Evolutionary conservation across 768 basidiomycete species (phyloP).

Genomic region (Russula ochroleuca): DNA sequence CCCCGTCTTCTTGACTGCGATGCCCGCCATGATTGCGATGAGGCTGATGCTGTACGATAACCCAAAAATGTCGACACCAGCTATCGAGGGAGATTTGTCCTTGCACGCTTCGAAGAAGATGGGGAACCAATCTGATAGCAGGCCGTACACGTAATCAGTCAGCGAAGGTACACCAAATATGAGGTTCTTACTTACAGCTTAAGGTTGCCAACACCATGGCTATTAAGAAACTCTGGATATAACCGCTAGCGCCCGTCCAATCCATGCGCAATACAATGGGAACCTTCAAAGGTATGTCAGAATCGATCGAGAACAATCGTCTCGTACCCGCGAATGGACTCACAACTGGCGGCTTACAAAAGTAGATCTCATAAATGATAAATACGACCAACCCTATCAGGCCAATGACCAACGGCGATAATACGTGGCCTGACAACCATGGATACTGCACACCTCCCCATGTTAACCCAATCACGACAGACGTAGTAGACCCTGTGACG

Average conservation of each 20-base stretch:
- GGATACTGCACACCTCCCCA: constrained; percentile 43
- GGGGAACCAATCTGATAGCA: constrained; percentile 38
- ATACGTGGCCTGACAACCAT: constrained; percentile 40
- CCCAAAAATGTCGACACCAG: constrained; percentile 38
- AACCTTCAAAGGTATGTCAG: constrained; percentile 29
- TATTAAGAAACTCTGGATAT: constrained; percentile 35
- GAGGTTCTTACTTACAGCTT: constrained; percentile 1
- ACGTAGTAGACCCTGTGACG: constrained; percentile 33
- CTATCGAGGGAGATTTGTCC: constrained; percentile 36
- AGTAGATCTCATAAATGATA: constrained; percentile 36
- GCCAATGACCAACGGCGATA: constrained; percentile 43
- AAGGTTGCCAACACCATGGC: constrained; percentile 28
- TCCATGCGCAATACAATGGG: constrained; percentile 36
- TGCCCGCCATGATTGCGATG: constrained; percentile 38
- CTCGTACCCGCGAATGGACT: constrained; percentile 10
- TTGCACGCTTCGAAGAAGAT: constrained; percentile 42
- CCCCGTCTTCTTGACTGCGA: constrained; percentile 35
- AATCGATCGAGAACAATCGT: too few relatives aligned
- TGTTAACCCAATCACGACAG: constrained; percentile 36
- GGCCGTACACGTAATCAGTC: too few relatives aligned
- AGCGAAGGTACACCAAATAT: too few relatives aligned
- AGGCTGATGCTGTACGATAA: constrained; percentile 40
- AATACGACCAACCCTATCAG: constrained; percentile 38
- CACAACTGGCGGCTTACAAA: constrained; percentile 37
- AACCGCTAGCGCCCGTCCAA: constrained; percentile 36